These are phyloP conservation scores for Aspergillus saccharolyticus DNA, from an alignment of 495 filamentous ascomycete species.

Conservation along the genomic window DNA sequence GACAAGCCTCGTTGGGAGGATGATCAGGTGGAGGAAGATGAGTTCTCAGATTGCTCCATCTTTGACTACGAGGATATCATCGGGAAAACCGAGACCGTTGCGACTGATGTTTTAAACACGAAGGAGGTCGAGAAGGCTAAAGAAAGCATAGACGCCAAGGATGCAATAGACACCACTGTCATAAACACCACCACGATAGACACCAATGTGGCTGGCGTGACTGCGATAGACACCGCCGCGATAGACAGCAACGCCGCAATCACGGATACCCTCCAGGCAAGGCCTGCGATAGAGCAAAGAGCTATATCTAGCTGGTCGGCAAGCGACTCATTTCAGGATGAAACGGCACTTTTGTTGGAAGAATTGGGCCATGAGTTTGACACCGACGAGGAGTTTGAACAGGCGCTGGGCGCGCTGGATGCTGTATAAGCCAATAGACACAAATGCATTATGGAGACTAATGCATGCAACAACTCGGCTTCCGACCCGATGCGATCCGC, in stretches of 20 bases:
- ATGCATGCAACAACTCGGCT: background rate
- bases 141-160: background rate
- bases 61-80: conserved; percentile 36
- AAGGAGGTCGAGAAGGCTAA: background rate
- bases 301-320: background rate
- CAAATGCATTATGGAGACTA: background rate
- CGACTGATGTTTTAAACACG: background rate
- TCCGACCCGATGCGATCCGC: conserved; percentile 28
- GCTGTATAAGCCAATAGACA: conserved; percentile 5
- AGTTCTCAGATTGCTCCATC: conserved; percentile 40
- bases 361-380: conserved; percentile 31
- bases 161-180: background rate
- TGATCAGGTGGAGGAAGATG: conserved; percentile 25
- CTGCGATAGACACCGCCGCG: background rate
- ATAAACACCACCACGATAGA: background rate
- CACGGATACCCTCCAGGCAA: background rate
- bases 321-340: conserved; percentile 38
- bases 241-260: background rate
- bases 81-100: conserved; percentile 21
- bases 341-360: conserved; percentile 36
- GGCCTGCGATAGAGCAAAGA: background rate
- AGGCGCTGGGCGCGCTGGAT: conserved; percentile 24
- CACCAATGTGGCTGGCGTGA: background rate
- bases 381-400: conserved; percentile 22
- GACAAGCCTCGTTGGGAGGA: conserved; percentile 7